Conservation (phyloP, 306 rosid species). For the Gastrolobium villosum region DNA sequence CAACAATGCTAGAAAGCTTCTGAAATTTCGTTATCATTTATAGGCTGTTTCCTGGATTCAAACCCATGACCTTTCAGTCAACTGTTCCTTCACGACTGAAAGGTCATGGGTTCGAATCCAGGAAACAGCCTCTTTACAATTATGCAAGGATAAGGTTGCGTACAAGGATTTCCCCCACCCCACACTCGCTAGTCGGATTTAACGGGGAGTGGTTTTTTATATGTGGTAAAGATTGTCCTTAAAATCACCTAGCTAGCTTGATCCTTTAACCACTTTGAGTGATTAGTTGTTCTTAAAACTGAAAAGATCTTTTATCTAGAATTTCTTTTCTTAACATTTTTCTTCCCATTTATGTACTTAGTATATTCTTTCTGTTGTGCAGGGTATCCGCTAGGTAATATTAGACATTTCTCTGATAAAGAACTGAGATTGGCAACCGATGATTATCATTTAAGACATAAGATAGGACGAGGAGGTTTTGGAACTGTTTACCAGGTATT, state of each 20-base stretch:
- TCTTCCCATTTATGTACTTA: slow-evolving; percentile 22
- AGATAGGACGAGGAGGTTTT: slow-evolving; percentile 94
- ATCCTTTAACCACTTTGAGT: background rate
- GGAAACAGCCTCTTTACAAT: too few species aligned
- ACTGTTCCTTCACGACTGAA: too few species aligned
- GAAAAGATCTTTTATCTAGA: background rate
- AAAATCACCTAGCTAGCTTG: background rate
- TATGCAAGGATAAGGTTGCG: too few species aligned
- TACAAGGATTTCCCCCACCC: too few species aligned
- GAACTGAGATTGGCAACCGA: slow-evolving; percentile 81
- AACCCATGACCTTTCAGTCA: too few species aligned
- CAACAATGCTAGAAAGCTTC: slow-evolving; percentile 16
- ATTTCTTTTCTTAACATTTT: slow-evolving; percentile 1
- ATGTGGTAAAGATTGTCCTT: background rate
- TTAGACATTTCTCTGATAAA: slow-evolving; percentile 67
- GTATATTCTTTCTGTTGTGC: slow-evolving; percentile 41
- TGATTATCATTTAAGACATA: slow-evolving; percentile 70
- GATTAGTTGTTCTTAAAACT: background rate
- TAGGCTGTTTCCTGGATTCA: too few species aligned
- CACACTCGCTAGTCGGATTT: too few species aligned
- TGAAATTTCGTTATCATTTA: slow-evolving; percentile 12
- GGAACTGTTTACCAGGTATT: slow-evolving; percentile 93
- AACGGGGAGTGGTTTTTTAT: too few species aligned
- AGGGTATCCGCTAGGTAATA: slow-evolving; percentile 66
- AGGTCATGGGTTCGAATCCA: too few species aligned